Conservation (phyloP, 176 grass and related monocot genomes). For the Ensete glaucum region DNA sequence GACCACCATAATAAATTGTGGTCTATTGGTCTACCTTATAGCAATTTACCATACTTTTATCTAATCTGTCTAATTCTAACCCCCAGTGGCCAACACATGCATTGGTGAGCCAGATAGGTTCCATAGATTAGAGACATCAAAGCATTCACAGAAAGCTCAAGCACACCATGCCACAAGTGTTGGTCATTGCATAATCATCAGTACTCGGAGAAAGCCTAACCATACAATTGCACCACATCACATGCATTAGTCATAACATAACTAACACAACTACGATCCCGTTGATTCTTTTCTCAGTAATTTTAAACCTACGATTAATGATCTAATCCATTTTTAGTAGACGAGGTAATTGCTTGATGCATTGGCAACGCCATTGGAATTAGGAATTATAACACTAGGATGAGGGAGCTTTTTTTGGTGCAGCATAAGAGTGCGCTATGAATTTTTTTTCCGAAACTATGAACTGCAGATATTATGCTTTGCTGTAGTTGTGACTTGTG, state of each 20-base stretch:
- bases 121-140: no score
- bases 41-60: no score
- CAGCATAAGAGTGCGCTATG: background rate
- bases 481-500: constrained; percentile 4
- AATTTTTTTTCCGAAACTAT: background rate
- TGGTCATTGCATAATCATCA: no score
- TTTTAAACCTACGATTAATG: no score
- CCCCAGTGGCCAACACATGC: no score
- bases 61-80: no score
- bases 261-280: background rate
- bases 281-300: background rate
- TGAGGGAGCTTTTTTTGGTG: background rate
- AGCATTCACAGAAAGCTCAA: no score
- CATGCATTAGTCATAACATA: background rate
- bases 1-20: no score
- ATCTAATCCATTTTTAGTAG: background rate
- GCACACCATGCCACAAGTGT: no score
- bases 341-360: background rate
- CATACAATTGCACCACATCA: background rate
- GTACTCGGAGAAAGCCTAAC: no score
- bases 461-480: background rate
- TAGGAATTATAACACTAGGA: background rate
- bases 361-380: background rate
- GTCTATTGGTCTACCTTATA: no score
- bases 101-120: no score